phyloP scores from a whole-genome alignment of 2,329 filamentous ascomycete species.

The Dissoconium aciculare region DNA sequence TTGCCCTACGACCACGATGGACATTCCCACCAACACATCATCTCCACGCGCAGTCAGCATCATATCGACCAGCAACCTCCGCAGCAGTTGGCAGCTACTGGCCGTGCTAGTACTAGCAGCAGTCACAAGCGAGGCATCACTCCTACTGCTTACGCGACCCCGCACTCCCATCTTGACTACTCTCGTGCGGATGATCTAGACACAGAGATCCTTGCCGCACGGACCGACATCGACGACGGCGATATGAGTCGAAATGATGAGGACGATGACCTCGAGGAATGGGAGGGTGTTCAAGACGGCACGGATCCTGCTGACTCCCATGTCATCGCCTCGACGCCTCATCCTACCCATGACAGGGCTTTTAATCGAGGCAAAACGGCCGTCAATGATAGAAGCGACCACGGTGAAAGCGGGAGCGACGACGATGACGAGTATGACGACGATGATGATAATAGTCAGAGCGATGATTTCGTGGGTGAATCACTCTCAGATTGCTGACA shows the following conservation, averaged over 20 bases:
- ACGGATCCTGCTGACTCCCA: no score
- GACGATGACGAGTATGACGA: conserved; percentile 12
- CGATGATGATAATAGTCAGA: conserved; percentile 12
- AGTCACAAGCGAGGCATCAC: conserved; percentile 33
- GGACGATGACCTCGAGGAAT: conserved; percentile 19
- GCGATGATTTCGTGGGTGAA: conserved; percentile 16
- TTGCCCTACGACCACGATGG: conserved; percentile 28
- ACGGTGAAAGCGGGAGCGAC: conserved; percentile 3
- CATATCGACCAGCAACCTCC: conserved; percentile 13
- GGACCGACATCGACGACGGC: conserved; percentile 14
- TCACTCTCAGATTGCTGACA: background rate
- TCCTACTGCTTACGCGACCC: conserved; percentile 58
- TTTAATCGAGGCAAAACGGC: no score
- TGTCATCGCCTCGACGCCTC: no score
- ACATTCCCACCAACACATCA: conserved; percentile 8
- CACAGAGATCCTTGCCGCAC: conserved; percentile 9
- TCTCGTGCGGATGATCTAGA: conserved; percentile 24
- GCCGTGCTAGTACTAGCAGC: conserved; percentile 23
- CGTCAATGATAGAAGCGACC: no score
- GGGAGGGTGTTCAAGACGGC: conserved; percentile 25
- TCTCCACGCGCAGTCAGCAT: conserved; percentile 8
- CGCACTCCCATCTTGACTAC: conserved; percentile 40
- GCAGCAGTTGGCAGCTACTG: conserved; percentile 11
- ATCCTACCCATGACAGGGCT: background rate
- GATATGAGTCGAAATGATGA: conserved; percentile 8